Evolutionary conservation across 192 early-diverging fungal genomes (phyloP), one percentile per base, ranked within the genome.

Genomic region (Neocallimastix lanati): DNA sequence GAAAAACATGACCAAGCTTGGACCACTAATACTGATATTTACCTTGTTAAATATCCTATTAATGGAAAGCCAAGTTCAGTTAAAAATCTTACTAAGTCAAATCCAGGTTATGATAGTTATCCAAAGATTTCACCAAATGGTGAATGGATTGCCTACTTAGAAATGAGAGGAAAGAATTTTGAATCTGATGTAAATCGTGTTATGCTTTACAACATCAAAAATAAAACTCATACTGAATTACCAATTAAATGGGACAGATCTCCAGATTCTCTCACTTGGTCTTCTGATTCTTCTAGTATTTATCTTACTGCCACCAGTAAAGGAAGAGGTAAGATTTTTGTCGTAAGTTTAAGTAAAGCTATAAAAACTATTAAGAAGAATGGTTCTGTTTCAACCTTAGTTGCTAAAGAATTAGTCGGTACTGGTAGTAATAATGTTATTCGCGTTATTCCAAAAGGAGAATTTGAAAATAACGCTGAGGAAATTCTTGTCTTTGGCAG

Each of bases 151-250:
- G 91, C 89, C 16, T 95, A 91, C 79, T 80, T 95, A 40, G 92
- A 95, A 85, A 94, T 93, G 92, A 82, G 82, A 78, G 80, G 38
- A 28, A 25, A 40, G 4, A 81, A 90, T 58, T 92, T 94, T 81
- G 93, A 95, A 82, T 85, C 93, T 1, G 94, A 94, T 82, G 89
- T 88, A 80, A 93, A 93, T 83, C 86, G 87, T n/a, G 88, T 95
- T 29, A 82, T 89, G 37, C 35, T 93, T 35, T 88, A 91, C 78
- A 83, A 87, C 79, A 82, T 84, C 13, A 58, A 78, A 0, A 67
- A 82, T 0, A 78, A 78, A 30, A 35, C 14, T 25, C 77, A 37
- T 30, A 78, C 29, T 0, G 33, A 81, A 2, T 33, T 91, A 28
- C 82, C 84, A 4, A 82, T 84, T 13, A 78, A 88, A 67, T 91